These are phyloP conservation scores for Hypocrella siamensis DNA, from an alignment of 2,329 filamentous ascomycete species.

Conservation along the genomic window DNA sequence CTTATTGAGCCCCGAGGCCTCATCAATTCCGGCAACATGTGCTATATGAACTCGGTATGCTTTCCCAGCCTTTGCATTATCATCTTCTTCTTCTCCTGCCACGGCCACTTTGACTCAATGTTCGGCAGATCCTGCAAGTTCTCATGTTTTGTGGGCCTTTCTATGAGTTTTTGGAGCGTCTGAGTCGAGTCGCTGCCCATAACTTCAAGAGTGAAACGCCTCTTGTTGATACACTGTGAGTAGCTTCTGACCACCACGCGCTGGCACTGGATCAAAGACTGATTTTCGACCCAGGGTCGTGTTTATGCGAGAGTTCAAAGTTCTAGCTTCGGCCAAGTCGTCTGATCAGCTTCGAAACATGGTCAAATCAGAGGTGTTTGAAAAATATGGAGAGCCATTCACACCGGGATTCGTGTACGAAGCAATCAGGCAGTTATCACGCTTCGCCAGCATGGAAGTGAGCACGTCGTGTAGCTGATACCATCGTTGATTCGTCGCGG, in stretches of 20 bases:
- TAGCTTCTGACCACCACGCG: background rate
- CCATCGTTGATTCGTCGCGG: too few species aligned
- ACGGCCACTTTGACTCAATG: background rate
- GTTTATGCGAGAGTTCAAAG: conserved; percentile 85
- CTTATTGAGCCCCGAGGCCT: conserved; percentile 88
- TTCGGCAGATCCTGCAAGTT: conserved; percentile 70
- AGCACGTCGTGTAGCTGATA: too few species aligned
- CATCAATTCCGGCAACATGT: conserved; percentile 97
- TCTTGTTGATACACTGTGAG: conserved; percentile 82
- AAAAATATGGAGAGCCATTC: conserved; percentile 81
- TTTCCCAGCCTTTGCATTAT: background rate
- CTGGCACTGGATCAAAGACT: background rate
- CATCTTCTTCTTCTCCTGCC: conserved; percentile 15
- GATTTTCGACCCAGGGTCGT: conserved; percentile 51
- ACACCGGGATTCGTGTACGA: conserved; percentile 93
- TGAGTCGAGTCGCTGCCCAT: conserved; percentile 68
- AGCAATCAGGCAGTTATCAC: conserved; percentile 69
- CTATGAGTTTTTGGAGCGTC: conserved; percentile 80
- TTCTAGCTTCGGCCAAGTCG: conserved; percentile 64
- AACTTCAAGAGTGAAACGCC: conserved; percentile 94
- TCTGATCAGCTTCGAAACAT: conserved; percentile 57
- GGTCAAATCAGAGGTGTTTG: conserved; percentile 69
- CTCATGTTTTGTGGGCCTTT: conserved; percentile 89
- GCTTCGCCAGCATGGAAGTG: conserved; percentile 86
- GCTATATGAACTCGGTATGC: conserved; percentile 98